Evolutionary conservation across 106 monocot species (phyloP).

Genomic region (Platanthera guangdongensis): DNA sequence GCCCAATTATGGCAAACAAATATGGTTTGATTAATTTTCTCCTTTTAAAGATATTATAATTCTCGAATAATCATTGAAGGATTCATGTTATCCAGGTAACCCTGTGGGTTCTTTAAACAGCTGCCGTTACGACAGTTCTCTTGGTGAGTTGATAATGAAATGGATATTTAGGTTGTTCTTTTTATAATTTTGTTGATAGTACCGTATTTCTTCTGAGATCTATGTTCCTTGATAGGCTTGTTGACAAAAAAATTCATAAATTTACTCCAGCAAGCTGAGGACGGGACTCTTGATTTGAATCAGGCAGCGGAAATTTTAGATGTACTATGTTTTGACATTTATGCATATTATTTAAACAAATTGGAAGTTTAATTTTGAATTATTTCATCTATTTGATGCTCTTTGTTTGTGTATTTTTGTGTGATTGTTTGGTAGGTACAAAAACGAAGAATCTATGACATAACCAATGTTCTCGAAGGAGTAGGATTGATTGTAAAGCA

Average conservation of each 20-base stretch:
- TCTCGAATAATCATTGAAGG: neutral
- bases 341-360: neutral
- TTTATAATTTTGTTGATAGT: conserved; percentile 1
- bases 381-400: neutral
- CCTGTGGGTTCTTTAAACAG: conserved; percentile 18
- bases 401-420: conserved; percentile 2
- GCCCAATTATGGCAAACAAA: neutral
- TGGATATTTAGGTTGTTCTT: neutral
- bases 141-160: conserved; percentile 37
- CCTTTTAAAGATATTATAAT: neutral
- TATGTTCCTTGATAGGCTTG: conserved; percentile 38
- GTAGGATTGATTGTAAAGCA: conserved; percentile 86
- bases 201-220: neutral
- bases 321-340: conserved; percentile 31
- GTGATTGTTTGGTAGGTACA: conserved; percentile 48
- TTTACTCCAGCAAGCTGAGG: conserved; percentile 80
- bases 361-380: neutral
- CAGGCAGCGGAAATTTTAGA: conserved; percentile 86
- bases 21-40: neutral
- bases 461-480: conserved; percentile 98
- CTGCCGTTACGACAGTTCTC: conserved; percentile 86
- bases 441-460: conserved; percentile 96
- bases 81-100: conserved; percentile 8
- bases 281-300: conserved; percentile 96
- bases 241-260: conserved; percentile 93